phyloP scores from a whole-genome alignment of 345 rosid species.

The Citrus maxima region DNA sequence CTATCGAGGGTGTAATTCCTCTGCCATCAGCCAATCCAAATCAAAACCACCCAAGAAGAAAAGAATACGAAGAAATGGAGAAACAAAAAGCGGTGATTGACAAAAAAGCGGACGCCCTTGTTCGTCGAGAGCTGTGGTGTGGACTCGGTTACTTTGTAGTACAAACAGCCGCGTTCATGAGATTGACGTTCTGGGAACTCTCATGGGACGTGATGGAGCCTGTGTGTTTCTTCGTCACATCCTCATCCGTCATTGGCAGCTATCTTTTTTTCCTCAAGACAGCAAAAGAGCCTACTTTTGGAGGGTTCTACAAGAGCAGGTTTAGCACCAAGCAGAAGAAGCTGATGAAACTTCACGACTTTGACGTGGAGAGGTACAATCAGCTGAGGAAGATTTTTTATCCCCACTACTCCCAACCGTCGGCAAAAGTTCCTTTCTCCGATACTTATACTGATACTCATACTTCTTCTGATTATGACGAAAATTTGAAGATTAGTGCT shows the following conservation, averaged over 20 bases:
- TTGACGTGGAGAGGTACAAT: constrained; percentile 53
- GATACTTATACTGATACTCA: not conserved
- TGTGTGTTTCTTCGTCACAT: constrained; percentile 80
- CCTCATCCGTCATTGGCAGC: constrained; percentile 66
- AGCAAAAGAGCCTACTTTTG: constrained; percentile 77
- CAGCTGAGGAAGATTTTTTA: constrained; percentile 44
- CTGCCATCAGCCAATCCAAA: constrained; percentile 32
- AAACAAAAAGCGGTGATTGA: constrained; percentile 48
- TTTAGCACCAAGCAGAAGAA: constrained; percentile 57
- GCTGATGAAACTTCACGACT: constrained; percentile 45
- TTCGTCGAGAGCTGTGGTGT: constrained; percentile 67
- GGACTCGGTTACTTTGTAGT: constrained; percentile 66
- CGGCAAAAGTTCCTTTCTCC: not conserved
- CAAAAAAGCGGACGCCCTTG: constrained; percentile 47
- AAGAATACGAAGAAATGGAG: constrained; percentile 65
- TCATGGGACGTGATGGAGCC: constrained; percentile 99
- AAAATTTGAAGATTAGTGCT: constrained; percentile 2
- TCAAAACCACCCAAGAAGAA: constrained; percentile 54
- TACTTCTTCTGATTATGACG: constrained; percentile 9
- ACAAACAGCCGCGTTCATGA: constrained; percentile 87
- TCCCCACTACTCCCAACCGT: constrained; percentile 20
- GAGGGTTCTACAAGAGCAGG: constrained; percentile 82
- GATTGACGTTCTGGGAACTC: constrained; percentile 98
- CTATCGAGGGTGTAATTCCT: constrained; percentile 68
- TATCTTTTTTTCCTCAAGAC: constrained; percentile 86